Evolutionary conservation across 768 basidiomycete genomes (phyloP).

Genomic region (Paxillus ammoniavirescens): DNA sequence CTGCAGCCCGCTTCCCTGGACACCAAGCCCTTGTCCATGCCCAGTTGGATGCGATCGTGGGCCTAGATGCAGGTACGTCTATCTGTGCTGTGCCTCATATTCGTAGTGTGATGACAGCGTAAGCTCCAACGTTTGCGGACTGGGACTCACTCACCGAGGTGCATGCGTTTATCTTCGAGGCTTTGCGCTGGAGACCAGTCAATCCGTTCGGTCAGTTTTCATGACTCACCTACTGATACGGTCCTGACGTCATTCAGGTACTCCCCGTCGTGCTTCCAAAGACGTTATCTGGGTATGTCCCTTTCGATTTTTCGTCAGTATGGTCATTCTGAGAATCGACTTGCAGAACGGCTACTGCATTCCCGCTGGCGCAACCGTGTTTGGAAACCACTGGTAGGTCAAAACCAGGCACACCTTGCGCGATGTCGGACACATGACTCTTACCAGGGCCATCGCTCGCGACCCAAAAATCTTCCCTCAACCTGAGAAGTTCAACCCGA

Average conservation of each 20-base stretch:
- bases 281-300: constrained; percentile 27
- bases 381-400: constrained; percentile 31
- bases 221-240: not conserved
- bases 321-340: not conserved
- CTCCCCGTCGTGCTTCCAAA: constrained; percentile 22
- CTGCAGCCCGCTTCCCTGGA: constrained; percentile 35
- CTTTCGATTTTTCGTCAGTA: not conserved
- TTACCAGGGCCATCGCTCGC: constrained; percentile 21
- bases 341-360: constrained; percentile 35
- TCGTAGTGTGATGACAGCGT: not conserved
- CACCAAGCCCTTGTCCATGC: constrained; percentile 34
- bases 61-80: constrained; percentile 32
- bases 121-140: constrained; percentile 40
- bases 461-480: constrained; percentile 27
- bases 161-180: constrained; percentile 38
- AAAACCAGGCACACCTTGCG: not conserved
- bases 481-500: constrained; percentile 52
- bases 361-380: constrained; percentile 33
- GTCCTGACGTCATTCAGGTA: constrained; percentile 7
- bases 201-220: constrained; percentile 26
- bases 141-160: constrained; percentile 31
- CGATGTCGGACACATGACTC: not conserved
- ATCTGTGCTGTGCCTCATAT: not conserved
- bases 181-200: constrained; percentile 39
- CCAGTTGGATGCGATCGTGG: constrained; percentile 37